phyloP scores from a whole-genome alignment of 495 filamentous ascomycete species.

The Talaromyces proteolyticus region DNA sequence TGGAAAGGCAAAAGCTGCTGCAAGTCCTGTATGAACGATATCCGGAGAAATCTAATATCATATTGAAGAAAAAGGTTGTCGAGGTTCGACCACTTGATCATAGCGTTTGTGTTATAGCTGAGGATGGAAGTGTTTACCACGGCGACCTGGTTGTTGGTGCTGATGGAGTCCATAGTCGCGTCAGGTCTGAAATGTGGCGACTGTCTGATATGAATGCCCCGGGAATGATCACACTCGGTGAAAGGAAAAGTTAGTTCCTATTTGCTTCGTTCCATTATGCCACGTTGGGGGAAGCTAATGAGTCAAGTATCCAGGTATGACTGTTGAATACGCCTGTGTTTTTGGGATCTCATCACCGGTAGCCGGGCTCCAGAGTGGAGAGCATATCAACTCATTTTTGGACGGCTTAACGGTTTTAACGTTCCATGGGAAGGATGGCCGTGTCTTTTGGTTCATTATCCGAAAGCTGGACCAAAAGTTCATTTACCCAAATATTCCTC shows the following conservation, averaged over 20 bases:
- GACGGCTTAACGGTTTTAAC: slow-evolving; percentile 8
- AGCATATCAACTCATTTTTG: slow-evolving; percentile 1
- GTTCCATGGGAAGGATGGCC: slow-evolving; percentile 11
- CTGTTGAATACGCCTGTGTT: slow-evolving; percentile 12
- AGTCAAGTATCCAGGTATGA: slow-evolving; percentile 14
- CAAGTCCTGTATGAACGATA: slow-evolving; percentile 13
- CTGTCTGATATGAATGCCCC: slow-evolving; percentile 14
- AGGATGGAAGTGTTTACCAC: slow-evolving; percentile 10
- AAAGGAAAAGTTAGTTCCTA: slow-evolving; percentile 18
- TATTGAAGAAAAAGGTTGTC: slow-evolving; percentile 11
- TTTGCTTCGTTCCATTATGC: neutral
- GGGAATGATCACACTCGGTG: slow-evolving; percentile 7
- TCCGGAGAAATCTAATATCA: slow-evolving; percentile 2
- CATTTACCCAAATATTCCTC: slow-evolving; percentile 25
- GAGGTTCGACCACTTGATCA: slow-evolving; percentile 6
- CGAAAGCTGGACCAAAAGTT: slow-evolving; percentile 31
- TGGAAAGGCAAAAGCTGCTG: slow-evolving; percentile 25
- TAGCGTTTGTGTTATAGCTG: slow-evolving; percentile 6
- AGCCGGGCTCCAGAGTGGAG: slow-evolving; percentile 5
- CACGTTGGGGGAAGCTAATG: slow-evolving; percentile 9
- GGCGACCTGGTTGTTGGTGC: slow-evolving; percentile 21
- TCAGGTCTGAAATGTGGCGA: slow-evolving; percentile 25
- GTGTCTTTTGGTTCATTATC: slow-evolving; percentile 26
- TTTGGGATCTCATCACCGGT: slow-evolving; percentile 14
- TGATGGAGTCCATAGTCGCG: slow-evolving; percentile 20